Conservation (phyloP, 2,329 filamentous ascomycete species). For the Exophiala bonariae region DNA sequence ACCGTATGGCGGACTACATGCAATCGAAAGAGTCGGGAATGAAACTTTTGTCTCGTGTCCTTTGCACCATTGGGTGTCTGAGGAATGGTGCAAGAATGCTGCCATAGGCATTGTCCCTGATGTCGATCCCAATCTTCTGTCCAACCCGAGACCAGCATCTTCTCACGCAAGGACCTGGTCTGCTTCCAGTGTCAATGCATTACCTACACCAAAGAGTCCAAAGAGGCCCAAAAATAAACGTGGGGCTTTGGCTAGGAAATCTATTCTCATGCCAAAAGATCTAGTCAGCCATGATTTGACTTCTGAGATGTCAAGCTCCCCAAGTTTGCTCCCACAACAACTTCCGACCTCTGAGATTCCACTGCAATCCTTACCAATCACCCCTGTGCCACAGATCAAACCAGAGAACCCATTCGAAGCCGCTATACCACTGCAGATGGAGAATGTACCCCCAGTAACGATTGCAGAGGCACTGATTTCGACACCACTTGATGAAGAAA, state of each 20-base stretch:
- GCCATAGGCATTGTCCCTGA: conserved; percentile 20
- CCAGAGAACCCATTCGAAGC: conserved; percentile 8
- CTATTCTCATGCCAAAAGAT: conserved; percentile 22
- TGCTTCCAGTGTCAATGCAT: conserved; percentile 9
- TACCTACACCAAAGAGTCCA: conserved; percentile 18
- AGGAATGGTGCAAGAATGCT: conserved; percentile 22
- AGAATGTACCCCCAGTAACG: not conserved
- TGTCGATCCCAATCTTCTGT: conserved; percentile 14
- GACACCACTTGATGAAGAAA: conserved; percentile 4
- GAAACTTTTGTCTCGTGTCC: conserved; percentile 16
- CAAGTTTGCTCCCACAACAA: not conserved
- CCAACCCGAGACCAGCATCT: conserved; percentile 1
- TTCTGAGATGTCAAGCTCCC: not conserved
- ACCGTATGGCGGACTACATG: conserved; percentile 24
- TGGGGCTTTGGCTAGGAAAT: conserved; percentile 27
- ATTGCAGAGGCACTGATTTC: not conserved
- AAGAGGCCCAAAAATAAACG: conserved; percentile 25
- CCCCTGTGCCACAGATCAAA: not conserved
- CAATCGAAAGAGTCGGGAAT: conserved; percentile 22
- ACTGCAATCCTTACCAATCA: conserved; percentile 1
- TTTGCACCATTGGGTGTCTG: conserved; percentile 24
- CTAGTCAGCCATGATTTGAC: not conserved
- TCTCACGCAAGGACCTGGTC: conserved; percentile 12
- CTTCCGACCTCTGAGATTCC: not conserved
- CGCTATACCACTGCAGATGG: not conserved